Evolutionary conservation across 2,329 filamentous ascomycete genomes (phyloP).

Genomic region (Simplicillium sp.): DNA sequence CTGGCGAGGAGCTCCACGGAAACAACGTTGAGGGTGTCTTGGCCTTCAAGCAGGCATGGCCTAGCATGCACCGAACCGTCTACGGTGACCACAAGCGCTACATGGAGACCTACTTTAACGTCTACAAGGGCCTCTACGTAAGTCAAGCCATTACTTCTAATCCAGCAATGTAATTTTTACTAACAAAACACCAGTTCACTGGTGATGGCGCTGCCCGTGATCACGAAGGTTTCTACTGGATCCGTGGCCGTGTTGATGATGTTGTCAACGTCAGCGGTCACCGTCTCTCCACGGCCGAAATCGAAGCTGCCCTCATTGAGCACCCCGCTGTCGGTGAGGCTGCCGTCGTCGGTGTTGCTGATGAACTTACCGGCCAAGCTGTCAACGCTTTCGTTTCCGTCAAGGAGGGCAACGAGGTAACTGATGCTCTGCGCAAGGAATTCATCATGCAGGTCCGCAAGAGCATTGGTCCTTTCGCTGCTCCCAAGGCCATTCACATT

Average conservation of each 20-base stretch:
- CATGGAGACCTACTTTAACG: constrained; percentile 96
- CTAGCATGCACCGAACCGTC: constrained; percentile 95
- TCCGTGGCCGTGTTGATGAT: constrained; percentile 94
- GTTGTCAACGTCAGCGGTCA: constrained; percentile 98
- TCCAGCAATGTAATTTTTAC: constrained; percentile 5
- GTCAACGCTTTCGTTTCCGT: constrained; percentile 95
- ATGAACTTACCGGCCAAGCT: constrained; percentile 93
- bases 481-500: constrained; percentile 85
- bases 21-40: constrained; percentile 97
- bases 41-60: constrained; percentile 96
- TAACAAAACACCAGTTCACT: constrained; percentile 53
- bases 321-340: constrained; percentile 85
- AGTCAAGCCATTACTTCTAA: constrained; percentile 26
- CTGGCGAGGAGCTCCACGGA: constrained; percentile 83
- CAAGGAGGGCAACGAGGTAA: constrained; percentile 71
- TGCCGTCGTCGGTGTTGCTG: constrained; percentile 84
- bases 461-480: constrained; percentile 94
- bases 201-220: constrained; percentile 92
- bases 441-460: constrained; percentile 90
- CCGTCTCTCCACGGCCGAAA: constrained; percentile 92
- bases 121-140: constrained; percentile 97
- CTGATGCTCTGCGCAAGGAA: constrained; percentile 82
- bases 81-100: constrained; percentile 98
- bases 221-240: constrained; percentile 99
- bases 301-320: constrained; percentile 93